Conservation (phyloP, 805 yeast genomes). For the Wickerhamiella brachini region DNA sequence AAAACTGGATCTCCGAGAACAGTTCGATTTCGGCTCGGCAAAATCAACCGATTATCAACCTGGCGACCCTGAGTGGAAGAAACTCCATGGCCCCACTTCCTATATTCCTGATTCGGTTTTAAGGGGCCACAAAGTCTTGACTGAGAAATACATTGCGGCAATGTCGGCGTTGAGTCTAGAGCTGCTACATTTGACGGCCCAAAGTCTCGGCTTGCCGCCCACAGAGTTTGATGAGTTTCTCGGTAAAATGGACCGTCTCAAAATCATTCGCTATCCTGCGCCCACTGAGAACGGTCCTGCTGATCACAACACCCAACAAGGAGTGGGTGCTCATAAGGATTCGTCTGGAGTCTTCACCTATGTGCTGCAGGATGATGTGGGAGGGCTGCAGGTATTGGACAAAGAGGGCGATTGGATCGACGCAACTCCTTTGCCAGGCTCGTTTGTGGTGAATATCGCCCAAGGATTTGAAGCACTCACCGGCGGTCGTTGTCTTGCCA, state of each 20-base stretch:
- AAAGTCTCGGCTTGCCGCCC: conserved; percentile 37
- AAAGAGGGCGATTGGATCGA: conserved; percentile 44
- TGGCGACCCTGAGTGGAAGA: conserved; percentile 25
- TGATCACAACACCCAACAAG: conserved; percentile 25
- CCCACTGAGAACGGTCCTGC: conserved; percentile 3
- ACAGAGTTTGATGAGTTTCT: conserved; percentile 36
- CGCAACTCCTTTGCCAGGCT: conserved; percentile 35
- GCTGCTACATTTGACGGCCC: conserved; percentile 37
- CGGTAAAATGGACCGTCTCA: conserved; percentile 36
- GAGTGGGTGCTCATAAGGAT: conserved; percentile 57
- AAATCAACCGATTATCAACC: conserved; percentile 7
- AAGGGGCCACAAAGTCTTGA: conserved; percentile 33
- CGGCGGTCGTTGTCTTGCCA: conserved; percentile 44
- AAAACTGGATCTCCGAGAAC: conserved; percentile 46
- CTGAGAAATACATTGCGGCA: conserved; percentile 31
- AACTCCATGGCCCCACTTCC: conserved; percentile 43
- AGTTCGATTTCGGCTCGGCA: conserved; percentile 40
- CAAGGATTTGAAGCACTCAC: conserved; percentile 49
- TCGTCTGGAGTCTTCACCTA: conserved; percentile 43
- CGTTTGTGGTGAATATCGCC: conserved; percentile 45
- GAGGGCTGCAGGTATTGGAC: conserved; percentile 43
- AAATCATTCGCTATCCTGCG: conserved; percentile 46
- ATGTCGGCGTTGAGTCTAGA: conserved; percentile 32
- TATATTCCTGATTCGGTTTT: conserved; percentile 34
- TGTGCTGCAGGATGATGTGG: conserved; percentile 41